Percentiles rank a stretch among this genome's conserved stretches.
These are phyloP conservation scores for Actinidia chinensis DNA, from an alignment of 179 eudicot genomes.

Conservation along the genomic window DNA sequence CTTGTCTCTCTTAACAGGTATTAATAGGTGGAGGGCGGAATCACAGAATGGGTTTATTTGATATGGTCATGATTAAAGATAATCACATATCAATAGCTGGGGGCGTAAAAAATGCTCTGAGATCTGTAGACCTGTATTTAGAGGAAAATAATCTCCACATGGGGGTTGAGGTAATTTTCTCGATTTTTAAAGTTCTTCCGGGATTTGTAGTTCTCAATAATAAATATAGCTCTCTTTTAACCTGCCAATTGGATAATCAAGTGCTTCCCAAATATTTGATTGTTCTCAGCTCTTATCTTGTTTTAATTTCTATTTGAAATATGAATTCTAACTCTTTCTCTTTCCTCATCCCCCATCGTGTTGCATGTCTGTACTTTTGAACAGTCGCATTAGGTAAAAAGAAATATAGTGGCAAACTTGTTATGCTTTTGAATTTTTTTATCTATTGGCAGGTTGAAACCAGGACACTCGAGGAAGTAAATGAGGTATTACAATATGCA, in stretches of 20 bases:
- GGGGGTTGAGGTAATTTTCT: slow-evolving; percentile 77
- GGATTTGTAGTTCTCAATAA: not conserved
- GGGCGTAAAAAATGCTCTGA: slow-evolving; percentile 71
- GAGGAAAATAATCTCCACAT: slow-evolving; percentile 69
- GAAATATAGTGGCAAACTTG: not conserved
- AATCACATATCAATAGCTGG: slow-evolving; percentile 91
- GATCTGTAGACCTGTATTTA: slow-evolving; percentile 73
- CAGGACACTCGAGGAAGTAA: slow-evolving; percentile 80
- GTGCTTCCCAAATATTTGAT: not conserved
- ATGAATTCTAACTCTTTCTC: not conserved
- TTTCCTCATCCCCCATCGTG: not conserved
- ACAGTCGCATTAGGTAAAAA: not conserved
- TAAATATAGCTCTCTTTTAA: not conserved
- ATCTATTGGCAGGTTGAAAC: slow-evolving; percentile 68
- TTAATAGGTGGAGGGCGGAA: slow-evolving; percentile 92
- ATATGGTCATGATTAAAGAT: slow-evolving; percentile 96
- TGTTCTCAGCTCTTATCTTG: not conserved
- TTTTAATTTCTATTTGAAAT: not conserved
- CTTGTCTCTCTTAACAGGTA: slow-evolving; percentile 46
- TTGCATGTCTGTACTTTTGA: not conserved
- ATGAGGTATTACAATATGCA: slow-evolving; percentile 76
- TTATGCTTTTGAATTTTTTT: not conserved
- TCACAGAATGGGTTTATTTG: slow-evolving; percentile 94
- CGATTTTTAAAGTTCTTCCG: not conserved
- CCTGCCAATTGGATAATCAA: not conserved